Percentiles rank a stretch among this genome's conserved stretches.
phyloP scores from a whole-genome alignment of 2,329 filamentous ascomycete genomes.

The Aspergillus sp. region DNA sequence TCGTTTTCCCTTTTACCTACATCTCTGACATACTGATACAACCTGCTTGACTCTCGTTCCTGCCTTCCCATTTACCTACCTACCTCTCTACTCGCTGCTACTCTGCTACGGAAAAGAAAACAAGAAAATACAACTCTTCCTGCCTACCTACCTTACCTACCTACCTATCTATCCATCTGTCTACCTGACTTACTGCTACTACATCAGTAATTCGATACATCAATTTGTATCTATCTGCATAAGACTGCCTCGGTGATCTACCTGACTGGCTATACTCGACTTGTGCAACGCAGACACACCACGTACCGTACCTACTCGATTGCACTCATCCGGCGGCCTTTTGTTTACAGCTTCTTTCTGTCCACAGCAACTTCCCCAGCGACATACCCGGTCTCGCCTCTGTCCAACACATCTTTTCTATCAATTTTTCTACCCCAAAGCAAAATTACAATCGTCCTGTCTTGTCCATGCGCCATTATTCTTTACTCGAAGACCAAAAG shows the following conservation, averaged over 20 bases:
- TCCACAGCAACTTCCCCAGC: not conserved
- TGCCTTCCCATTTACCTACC: too few species aligned
- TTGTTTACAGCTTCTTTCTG: not conserved
- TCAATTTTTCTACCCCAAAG: not conserved
- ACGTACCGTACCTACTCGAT: not conserved
- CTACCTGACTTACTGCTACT: not conserved
- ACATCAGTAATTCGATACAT: constrained; percentile 4
- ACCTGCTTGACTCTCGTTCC: too few species aligned
- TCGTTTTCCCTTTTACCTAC: not conserved
- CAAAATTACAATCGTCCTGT: not conserved
- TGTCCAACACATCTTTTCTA: too few species aligned
- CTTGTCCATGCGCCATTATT: not conserved
- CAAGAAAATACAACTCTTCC: not conserved
- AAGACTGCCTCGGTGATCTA: not conserved
- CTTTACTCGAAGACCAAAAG: not conserved
- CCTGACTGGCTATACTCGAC: not conserved
- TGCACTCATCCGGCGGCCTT: not conserved
- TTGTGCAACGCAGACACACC: not conserved
- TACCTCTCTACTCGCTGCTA: not conserved
- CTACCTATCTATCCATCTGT: not conserved
- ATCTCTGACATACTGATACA: not conserved
- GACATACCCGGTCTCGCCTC: not conserved
- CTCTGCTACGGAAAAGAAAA: not conserved
- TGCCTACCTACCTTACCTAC: not conserved
- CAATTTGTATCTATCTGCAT: constrained; percentile 1